A percentile compares a stretch with the other conserved stretches of the same genome.
Conservation (phyloP, 2,329 filamentous ascomycete genomes). For the Fusarium sp. region DNA sequence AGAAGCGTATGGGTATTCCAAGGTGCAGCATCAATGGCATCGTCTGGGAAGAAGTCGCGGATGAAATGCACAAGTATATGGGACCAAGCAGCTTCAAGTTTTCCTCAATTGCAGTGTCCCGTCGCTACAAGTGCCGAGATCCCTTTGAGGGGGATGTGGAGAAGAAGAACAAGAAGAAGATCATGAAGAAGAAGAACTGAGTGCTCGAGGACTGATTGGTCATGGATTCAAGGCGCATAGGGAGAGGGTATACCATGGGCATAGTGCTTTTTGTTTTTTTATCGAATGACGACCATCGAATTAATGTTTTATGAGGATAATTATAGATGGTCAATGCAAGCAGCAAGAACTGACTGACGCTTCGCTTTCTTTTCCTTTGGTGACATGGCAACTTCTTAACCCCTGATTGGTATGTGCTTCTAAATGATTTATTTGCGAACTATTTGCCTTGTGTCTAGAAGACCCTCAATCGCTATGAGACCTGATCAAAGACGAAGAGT, state of each 20-base stretch:
- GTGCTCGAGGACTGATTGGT: not conserved
- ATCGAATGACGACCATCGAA: not conserved
- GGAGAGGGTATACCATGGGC: not conserved
- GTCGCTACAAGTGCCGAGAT: not conserved
- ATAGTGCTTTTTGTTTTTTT: not conserved
- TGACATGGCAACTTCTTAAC: not conserved
- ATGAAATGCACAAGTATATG: not conserved
- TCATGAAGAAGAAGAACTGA: not conserved
- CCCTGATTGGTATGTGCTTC: not conserved
- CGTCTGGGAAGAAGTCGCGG: not conserved
- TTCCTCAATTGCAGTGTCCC: not conserved
- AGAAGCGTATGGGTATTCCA: not conserved
- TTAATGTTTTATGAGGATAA: not conserved
- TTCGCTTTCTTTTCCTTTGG: not conserved
- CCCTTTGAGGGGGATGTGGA: not conserved
- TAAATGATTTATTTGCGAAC: not conserved
- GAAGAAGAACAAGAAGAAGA: not conserved
- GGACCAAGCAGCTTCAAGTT: not conserved
- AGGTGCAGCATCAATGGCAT: not conserved
- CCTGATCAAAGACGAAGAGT: conserved; percentile 4
- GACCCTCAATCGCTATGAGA: not conserved
- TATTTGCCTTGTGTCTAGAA: not conserved
- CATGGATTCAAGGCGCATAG: not conserved
- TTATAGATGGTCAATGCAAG: not conserved
- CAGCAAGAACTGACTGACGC: not conserved